A percentile compares a stretch with the other conserved stretches of the same genome.
phyloP scores from a whole-genome alignment of 352 stramenopile species.

The Globisporangium canariense region DNA sequence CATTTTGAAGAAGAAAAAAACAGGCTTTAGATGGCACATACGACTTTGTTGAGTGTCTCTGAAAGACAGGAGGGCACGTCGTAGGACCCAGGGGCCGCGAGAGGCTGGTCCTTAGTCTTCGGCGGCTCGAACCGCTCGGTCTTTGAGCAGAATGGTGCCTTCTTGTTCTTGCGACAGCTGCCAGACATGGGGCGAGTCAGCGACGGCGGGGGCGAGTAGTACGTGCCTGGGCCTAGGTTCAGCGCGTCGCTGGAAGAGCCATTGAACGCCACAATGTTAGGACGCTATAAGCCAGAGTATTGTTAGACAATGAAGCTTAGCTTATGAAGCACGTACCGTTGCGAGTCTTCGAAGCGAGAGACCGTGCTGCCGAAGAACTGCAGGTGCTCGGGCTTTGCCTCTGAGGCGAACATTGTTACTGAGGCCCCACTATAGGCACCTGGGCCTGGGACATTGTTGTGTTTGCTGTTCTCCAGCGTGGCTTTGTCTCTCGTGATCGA shows the following conservation, averaged over 20 bases:
- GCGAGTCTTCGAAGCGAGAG: conserved; percentile 49
- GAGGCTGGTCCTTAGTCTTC: conserved; percentile 41
- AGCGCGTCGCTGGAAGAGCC: conserved; percentile 22
- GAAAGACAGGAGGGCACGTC: conserved; percentile 51
- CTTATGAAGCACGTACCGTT: conserved; percentile 21
- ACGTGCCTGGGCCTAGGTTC: conserved; percentile 46
- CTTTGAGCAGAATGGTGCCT: conserved; percentile 61
- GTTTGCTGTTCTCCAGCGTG: conserved; percentile 22
- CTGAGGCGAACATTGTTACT: conserved; percentile 31
- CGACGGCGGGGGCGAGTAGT: conserved; percentile 45
- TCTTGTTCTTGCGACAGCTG: conserved; percentile 34
- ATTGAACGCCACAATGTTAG: neutral
- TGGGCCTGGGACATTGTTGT: conserved; percentile 48
- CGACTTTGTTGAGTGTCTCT: conserved; percentile 72
- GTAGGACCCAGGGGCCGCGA: conserved; percentile 66
- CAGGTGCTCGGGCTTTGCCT: conserved; percentile 61
- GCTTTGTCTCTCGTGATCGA: conserved; percentile 50
- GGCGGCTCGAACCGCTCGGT: conserved; percentile 61
- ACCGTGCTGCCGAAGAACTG: conserved; percentile 82
- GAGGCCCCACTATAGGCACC: conserved; percentile 49
- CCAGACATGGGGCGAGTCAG: conserved; percentile 23
- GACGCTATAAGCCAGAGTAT: neutral
- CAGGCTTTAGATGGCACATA: conserved; percentile 12
- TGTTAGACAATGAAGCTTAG: neutral
- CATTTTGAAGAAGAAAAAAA: neutral